Evolutionary conservation across 768 basidiomycete genomes (phyloP), one percentile per base, ranked within the genome.

Genomic region (Neoboletus magnificus): DNA sequence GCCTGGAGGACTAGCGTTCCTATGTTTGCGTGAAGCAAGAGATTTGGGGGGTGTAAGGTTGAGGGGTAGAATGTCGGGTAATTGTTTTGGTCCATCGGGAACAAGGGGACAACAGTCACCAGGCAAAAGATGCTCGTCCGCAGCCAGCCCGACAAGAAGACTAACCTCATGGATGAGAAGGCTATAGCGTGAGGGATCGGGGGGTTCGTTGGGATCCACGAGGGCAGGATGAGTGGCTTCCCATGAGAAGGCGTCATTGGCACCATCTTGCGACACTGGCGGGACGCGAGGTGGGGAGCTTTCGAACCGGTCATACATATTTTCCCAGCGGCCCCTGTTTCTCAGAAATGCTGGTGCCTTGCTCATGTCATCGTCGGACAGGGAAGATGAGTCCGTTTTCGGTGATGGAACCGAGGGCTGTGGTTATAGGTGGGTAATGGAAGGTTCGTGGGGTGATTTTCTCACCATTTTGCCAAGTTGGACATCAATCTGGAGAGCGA

Each of bases 121-220:
- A 25, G 49, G 40, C 3, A 48, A 43, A n/a, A 45, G 32, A 32
- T 37, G 33, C 22, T 57, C 62, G 18, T 69, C 68, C 1, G 55
- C 18, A 7, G 71, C n/a, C 20, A 71, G 47, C 22, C 70, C 71
- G 15, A 73, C 62, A 42, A 71, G 70, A 37, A 66, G 59, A 49
- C 70, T 66, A 16, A 73, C 67, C 29, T 73, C 71, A 16, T 66
- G 63, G 30, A 71, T 63, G 33, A 71, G 67, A 47, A 61, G 48
- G 54, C 71, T 71, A 27, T 52, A 73, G 36, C 59, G 61, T 2
- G 60, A 58, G 18, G 59, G 30, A 23, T 67, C 64, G n/a, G 20
- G 30, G 44, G 23, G 43, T 5, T 52, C 35, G 29, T 37, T 22
- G 10, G 23, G n/a, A n/a, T 58, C 46, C 20, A 51, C 35, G 22